These are phyloP conservation scores for Penicillium samsonianum DNA, from an alignment of 495 filamentous ascomycete species.

Conservation along the genomic window DNA sequence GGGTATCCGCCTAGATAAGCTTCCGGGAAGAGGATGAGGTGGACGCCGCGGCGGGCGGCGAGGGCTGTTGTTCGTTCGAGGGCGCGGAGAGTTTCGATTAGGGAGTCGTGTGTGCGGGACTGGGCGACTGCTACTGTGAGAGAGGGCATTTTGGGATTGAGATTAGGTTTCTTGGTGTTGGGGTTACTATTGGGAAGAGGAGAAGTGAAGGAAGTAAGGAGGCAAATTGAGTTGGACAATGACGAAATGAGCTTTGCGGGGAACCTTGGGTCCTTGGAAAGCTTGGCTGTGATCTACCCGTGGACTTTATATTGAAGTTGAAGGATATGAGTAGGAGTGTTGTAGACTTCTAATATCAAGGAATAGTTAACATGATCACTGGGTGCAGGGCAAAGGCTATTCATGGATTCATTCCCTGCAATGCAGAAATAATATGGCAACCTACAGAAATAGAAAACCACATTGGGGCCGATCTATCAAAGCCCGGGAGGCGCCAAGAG, in stretches of 20 bases:
- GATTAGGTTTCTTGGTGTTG: background rate
- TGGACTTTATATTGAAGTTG: background rate
- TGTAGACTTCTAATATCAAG: too few species aligned
- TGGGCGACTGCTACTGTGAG: constrained; percentile 49
- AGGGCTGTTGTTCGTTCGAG: constrained; percentile 57
- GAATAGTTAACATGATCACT: too few species aligned
- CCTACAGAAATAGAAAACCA: too few species aligned
- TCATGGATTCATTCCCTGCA: too few species aligned
- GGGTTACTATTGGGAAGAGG: background rate
- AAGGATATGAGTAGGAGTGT: too few species aligned
- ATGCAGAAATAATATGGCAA: too few species aligned
- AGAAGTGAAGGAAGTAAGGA: background rate
- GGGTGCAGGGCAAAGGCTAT: too few species aligned
- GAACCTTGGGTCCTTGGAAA: background rate
- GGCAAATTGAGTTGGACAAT: background rate
- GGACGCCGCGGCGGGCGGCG: constrained; percentile 51
- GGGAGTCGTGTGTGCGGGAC: constrained; percentile 66
- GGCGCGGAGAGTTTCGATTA: constrained; percentile 63
- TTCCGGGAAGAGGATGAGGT: constrained; percentile 88
- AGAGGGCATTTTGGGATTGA: constrained; percentile 4
- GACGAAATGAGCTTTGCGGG: background rate
- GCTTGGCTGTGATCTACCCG: background rate
- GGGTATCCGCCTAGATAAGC: constrained; percentile 94
- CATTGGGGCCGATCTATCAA: too few species aligned
- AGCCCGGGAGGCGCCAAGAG: too few species aligned